Conservation (phyloP, 345 rosid species). For the Salix caprea region DNA sequence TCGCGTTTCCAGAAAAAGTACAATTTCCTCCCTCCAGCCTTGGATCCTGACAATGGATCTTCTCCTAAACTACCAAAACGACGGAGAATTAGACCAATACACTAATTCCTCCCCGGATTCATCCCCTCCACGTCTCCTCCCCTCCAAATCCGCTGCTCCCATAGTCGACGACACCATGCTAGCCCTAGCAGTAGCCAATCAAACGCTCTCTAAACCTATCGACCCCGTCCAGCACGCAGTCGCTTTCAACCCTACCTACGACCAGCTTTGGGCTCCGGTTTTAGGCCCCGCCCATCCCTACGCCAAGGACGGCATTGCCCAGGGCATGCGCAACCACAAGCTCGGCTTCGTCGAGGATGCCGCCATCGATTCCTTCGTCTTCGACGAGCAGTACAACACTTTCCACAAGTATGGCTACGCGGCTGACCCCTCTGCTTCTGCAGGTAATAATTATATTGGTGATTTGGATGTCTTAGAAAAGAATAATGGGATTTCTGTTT, state of each 20-base stretch:
- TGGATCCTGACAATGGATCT: constrained; percentile 41
- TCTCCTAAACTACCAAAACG: constrained; percentile 41
- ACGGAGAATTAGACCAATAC: constrained; percentile 28
- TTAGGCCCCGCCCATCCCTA: constrained; percentile 83
- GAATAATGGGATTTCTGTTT: constrained; percentile 68
- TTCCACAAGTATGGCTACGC: constrained; percentile 88
- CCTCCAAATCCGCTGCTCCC: constrained; percentile 80
- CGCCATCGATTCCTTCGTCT: constrained; percentile 69
- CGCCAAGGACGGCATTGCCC: constrained; percentile 92
- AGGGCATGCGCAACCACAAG: constrained; percentile 96
- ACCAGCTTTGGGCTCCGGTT: constrained; percentile 93
- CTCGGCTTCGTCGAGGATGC: constrained; percentile 96
- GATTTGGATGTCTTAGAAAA: constrained; percentile 61
- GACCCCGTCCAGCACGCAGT: constrained; percentile 77
- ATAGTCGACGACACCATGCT: constrained; percentile 86
- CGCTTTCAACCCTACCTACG: constrained; percentile 71
- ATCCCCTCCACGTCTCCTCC: constrained; percentile 71
- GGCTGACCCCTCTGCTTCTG: constrained; percentile 63
- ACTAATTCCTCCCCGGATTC: constrained; percentile 53
- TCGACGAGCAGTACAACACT: constrained; percentile 91
- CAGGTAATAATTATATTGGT: constrained; percentile 66
- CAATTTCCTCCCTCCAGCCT: background rate
- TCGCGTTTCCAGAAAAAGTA: too few relatives aligned
- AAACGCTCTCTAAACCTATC: constrained; percentile 58
- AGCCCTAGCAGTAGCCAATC: constrained; percentile 65